Base-by-base conservation (phyloP, 345 rosid species). In the Brassica cretica region DNA sequence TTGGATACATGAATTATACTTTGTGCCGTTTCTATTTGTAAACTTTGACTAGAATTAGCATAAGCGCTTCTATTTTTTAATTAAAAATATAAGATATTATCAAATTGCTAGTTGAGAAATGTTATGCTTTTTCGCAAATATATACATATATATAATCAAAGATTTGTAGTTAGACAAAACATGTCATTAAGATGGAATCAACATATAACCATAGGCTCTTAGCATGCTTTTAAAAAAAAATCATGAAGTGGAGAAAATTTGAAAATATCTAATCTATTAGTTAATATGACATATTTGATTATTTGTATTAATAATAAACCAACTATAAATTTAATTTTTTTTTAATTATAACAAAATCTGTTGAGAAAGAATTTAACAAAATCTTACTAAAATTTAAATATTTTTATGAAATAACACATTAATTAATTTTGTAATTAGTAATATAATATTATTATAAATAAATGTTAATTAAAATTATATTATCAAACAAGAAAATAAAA, bases 31-130 rank as follows among this genome's bases (percentile, higher is more conserved):
- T 51, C 27, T 65, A 3, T 19, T 51, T 64, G 16, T 30, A 16
- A 49, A 66, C 15, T 35, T 66, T 66, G 78, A 66, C 56, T 66
- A 44, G 3, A n/a, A 74, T n/a, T 65, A 66, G 39, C 65, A 56
- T 9, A 24, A 55, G 15, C 2, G 39, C 33, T 11, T 73, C 53
- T 30, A 32, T 49, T 64, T 7, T 6, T 27, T 64, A 18, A 3
- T 46, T 4, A 61, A 8, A 25, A 25, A 60, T 1, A 24, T 24
- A 15, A 2, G 24, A 15, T 6, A 53, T 9, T 60, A 8, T 29
- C 32, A 62, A 62, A 24, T 39, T 51, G 27, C 59, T 35, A 12
- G 29, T 37, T 18, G 72, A 49, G 35, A 24, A 41, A 41, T 66
- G 49, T 5, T 37, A 18, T 24, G 12, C 41, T 12, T 46, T 46